Percentiles rank a stretch among this genome's conserved stretches.
These are phyloP conservation scores for Ettlia oleoabundans DNA, from an alignment of 139 green algal genomes.

Conservation along the genomic window DNA sequence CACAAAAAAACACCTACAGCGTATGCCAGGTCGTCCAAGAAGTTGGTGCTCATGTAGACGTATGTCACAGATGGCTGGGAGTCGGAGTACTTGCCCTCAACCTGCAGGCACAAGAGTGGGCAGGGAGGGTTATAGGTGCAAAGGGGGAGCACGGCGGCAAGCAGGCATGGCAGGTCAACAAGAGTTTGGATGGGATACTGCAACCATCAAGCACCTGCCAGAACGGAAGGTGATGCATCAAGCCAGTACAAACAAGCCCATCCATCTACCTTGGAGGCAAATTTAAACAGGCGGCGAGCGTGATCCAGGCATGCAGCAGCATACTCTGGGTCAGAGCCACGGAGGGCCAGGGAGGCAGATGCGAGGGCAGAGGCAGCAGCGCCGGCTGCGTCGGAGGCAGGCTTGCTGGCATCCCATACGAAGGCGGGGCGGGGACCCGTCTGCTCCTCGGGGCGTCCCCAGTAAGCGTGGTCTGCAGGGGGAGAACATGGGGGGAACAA, in stretches of 20 bases:
- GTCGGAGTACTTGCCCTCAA: slow-evolving; percentile 63
- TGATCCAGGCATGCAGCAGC: slow-evolving; percentile 46
- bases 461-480: slow-evolving; percentile 64
- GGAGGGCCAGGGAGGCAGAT: slow-evolving; percentile 58
- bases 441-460: slow-evolving; percentile 63
- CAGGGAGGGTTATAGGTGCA: too few relatives aligned
- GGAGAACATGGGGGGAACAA: not conserved
- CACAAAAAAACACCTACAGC: slow-evolving; percentile 19
- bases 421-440: slow-evolving; percentile 34
- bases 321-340: slow-evolving; percentile 46
- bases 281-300: slow-evolving; percentile 59
- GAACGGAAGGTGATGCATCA: too few relatives aligned
- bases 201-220: not conserved
- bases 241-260: too few relatives aligned
- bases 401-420: slow-evolving; percentile 38
- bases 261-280: slow-evolving; percentile 42
- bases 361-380: slow-evolving; percentile 64
- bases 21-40: slow-evolving; percentile 67
- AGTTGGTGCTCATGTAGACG: slow-evolving; percentile 43
- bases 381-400: slow-evolving; percentile 68
- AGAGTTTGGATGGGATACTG: not conserved
- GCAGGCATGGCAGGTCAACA: not conserved
- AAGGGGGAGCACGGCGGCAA: not conserved
- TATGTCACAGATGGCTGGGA: slow-evolving; percentile 25
- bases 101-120: not conserved